phyloP scores from a whole-genome alignment of 371 early-diverging fungal genomes.

The Choanephora cucurbitarum region DNA sequence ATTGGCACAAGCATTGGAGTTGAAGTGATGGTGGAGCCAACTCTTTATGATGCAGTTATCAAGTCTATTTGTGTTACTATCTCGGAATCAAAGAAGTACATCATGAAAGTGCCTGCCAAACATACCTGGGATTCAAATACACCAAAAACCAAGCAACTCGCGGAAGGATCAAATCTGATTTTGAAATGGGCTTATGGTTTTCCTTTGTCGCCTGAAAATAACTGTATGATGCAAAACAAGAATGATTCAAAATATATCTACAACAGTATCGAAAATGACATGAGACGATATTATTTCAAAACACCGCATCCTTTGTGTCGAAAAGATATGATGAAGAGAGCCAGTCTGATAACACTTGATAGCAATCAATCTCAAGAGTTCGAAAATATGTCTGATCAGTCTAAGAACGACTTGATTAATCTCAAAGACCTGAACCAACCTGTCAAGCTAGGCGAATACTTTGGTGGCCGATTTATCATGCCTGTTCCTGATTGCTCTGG shows the following conservation, averaged over 20 bases:
- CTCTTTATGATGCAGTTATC: conserved; percentile 16
- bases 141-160: conserved; percentile 18
- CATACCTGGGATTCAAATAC: conserved; percentile 8
- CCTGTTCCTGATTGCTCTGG: conserved; percentile 39
- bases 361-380: background rate
- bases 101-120: conserved; percentile 33
- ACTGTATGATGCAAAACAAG: background rate
- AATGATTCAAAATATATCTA: conserved; percentile 5
- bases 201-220: background rate
- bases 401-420: conserved; percentile 19
- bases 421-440: conserved; percentile 36
- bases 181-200: conserved; percentile 47
- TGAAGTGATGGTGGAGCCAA: conserved; percentile 38
- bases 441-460: conserved; percentile 34
- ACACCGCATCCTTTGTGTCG: conserved; percentile 8
- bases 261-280: background rate
- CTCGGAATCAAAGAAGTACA: conserved; percentile 28
- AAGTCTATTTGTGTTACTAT: conserved; percentile 24
- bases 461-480: conserved; percentile 41
- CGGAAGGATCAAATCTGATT: conserved; percentile 26
- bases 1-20: conserved; percentile 45
- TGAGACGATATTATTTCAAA: conserved; percentile 13
- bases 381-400: conserved; percentile 1
- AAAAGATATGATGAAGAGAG: background rate
- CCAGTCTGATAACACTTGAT: background rate